These are phyloP conservation scores for Lachnellula hyalina DNA, from an alignment of 2,329 filamentous ascomycete species.

Conservation along the genomic window DNA sequence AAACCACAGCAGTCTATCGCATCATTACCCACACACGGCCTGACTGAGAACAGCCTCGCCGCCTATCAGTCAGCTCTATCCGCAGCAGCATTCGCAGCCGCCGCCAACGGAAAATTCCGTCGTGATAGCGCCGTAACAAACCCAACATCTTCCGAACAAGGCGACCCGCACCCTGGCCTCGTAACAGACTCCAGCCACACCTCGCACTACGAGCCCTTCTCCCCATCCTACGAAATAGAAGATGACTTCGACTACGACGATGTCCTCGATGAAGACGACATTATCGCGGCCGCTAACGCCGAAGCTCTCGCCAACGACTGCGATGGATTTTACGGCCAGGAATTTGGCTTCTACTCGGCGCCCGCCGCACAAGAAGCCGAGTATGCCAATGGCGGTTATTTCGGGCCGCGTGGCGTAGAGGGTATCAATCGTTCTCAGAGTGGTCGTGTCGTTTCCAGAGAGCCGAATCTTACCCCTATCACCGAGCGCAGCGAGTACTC, in stretches of 20 bases:
- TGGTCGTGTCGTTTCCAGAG: constrained; percentile 68
- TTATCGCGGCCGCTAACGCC: constrained; percentile 92
- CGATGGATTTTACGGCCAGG: constrained; percentile 91
- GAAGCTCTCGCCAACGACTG: constrained; percentile 87
- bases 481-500: constrained; percentile 95
- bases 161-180: constrained; percentile 32
- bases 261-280: constrained; percentile 76
- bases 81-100: constrained; percentile 72
- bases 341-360: constrained; percentile 90
- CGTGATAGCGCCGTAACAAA: constrained; percentile 39
- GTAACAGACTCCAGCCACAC: constrained; percentile 37
- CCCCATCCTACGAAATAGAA: constrained; percentile 29
- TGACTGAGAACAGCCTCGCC: constrained; percentile 54
- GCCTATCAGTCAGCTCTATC: constrained; percentile 82
- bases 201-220: constrained; percentile 31
- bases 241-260: constrained; percentile 53
- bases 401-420: constrained; percentile 67
- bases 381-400: constrained; percentile 81
- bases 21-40: constrained; percentile 26
- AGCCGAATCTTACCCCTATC: constrained; percentile 92
- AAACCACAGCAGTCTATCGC: constrained; percentile 2
- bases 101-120: constrained; percentile 68
- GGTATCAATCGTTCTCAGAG: constrained; percentile 59
- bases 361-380: constrained; percentile 39
- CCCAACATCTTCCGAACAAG: constrained; percentile 22